A percentile compares a stretch with the other conserved stretches of the same genome.
Evolutionary conservation across 2,329 filamentous ascomycete species (phyloP).

Genomic region (Trichoderma simmonsii): DNA sequence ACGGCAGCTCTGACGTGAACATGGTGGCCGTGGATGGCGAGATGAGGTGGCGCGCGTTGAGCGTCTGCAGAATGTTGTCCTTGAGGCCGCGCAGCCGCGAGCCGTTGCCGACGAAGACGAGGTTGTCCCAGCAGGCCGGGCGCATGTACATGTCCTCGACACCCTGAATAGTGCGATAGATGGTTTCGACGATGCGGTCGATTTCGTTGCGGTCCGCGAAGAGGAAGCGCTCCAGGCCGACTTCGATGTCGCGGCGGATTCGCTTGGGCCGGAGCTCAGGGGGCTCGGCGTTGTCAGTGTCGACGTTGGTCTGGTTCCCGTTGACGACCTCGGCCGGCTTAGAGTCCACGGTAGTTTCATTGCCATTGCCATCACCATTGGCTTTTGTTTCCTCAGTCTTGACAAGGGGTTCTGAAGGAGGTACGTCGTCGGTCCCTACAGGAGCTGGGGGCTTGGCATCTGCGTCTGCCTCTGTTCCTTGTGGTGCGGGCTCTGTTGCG

Average conservation of each 20-base stretch:
- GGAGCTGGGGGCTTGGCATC: conserved; percentile 7
- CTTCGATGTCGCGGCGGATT: conserved; percentile 66
- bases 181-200: conserved; percentile 76
- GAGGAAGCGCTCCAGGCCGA: conserved; percentile 72
- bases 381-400: conserved; percentile 24
- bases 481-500: neutral
- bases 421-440: conserved; percentile 13
- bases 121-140: conserved; percentile 82
- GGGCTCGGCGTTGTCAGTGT: neutral
- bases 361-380: neutral
- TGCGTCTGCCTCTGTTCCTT: conserved; percentile 2
- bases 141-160: conserved; percentile 84
- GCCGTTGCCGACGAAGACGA: conserved; percentile 91
- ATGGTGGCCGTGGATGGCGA: conserved; percentile 92
- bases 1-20: conserved; percentile 94
- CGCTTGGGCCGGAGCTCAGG: conserved; percentile 53
- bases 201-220: conserved; percentile 69
- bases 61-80: conserved; percentile 77
- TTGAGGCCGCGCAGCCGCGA: conserved; percentile 72
- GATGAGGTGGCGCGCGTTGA: conserved; percentile 80
- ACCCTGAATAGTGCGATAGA: conserved; percentile 78
- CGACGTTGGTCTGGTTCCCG: conserved; percentile 15
- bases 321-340: conserved; percentile 24
- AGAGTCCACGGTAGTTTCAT: neutral
- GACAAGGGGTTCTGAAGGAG: conserved; percentile 20